Percentiles rank a stretch among this genome's conserved stretches.
These are phyloP conservation scores for Chlamydomonas reinhardtii DNA, from an alignment of 163 green algal species.

Conservation along the genomic window DNA sequence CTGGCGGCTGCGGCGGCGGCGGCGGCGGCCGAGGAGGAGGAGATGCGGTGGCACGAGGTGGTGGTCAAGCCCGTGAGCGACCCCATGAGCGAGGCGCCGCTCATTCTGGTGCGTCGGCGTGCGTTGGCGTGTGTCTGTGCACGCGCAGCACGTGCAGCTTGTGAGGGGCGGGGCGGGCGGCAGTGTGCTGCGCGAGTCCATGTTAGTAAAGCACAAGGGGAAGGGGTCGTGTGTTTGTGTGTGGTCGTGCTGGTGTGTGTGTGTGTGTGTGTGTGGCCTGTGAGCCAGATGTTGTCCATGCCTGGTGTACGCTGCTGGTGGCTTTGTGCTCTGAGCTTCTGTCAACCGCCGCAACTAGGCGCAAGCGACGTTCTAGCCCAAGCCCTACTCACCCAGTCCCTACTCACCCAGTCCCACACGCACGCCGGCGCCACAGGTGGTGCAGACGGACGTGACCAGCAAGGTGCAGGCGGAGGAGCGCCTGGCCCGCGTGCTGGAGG, in stretches of 20 bases:
- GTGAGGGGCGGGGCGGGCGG: too few relatives aligned
- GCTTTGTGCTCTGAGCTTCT: too few relatives aligned
- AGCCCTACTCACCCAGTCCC: too few relatives aligned
- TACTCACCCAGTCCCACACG: too few relatives aligned
- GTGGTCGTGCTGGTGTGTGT: not conserved
- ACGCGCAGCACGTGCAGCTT: too few relatives aligned
- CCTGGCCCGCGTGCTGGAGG: constrained; percentile 17
- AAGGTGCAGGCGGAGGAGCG: constrained; percentile 32
- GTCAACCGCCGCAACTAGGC: too few relatives aligned
- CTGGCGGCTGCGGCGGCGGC: too few relatives aligned
- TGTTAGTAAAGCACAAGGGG: too few relatives aligned
- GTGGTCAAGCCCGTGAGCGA: constrained; percentile 19
- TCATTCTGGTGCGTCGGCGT: not conserved
- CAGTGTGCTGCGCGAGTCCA: too few relatives aligned
- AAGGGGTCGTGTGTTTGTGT: not conserved
- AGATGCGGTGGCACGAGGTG: constrained; percentile 39
- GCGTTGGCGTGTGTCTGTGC: not conserved
- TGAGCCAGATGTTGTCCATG: too few relatives aligned
- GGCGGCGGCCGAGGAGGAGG: not conserved
- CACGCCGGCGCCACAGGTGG: not conserved
- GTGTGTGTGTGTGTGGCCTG: constrained; percentile 3
- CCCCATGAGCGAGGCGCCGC: not conserved
- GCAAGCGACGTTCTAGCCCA: too few relatives aligned
- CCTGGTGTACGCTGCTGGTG: too few relatives aligned
- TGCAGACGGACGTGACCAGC: constrained; percentile 16